These are phyloP conservation scores for Nitzschia sp. DNA, from an alignment of 108 stramenopile genomes.

Conservation along the genomic window DNA sequence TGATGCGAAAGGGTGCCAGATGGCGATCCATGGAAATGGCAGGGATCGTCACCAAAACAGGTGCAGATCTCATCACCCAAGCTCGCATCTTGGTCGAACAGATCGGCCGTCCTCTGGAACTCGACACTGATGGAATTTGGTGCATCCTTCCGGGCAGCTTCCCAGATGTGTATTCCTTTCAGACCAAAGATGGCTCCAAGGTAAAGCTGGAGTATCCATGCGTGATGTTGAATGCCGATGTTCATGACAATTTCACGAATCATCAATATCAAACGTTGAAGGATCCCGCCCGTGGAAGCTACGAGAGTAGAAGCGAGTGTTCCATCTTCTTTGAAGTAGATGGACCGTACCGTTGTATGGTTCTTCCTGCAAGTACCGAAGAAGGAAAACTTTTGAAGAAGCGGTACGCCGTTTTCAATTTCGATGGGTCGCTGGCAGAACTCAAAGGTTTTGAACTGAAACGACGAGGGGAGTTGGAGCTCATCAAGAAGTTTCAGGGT, in stretches of 20 bases:
- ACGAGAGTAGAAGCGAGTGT: slow-evolving; percentile 93
- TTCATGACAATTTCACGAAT: slow-evolving; percentile 98
- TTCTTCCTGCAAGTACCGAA: slow-evolving; percentile 97
- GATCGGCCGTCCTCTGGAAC: slow-evolving; percentile 97
- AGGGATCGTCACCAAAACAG: slow-evolving; percentile 98
- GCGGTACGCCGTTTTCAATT: slow-evolving; percentile 99
- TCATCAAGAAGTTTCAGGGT: slow-evolving; percentile 98
- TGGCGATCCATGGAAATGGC: slow-evolving; percentile 99
- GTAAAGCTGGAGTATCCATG: slow-evolving; percentile 95
- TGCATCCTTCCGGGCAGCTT: slow-evolving; percentile 98
- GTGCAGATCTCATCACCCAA: slow-evolving; percentile 97
- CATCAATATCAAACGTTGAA: slow-evolving; percentile 96
- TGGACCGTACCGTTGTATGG: slow-evolving; percentile 99
- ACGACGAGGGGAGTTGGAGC: slow-evolving; percentile 97
- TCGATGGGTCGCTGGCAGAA: slow-evolving; percentile 97
- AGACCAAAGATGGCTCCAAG: slow-evolving; percentile 70
- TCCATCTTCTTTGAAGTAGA: slow-evolving; percentile 99
- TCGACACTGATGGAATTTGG: slow-evolving; percentile 99
- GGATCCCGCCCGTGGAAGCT: slow-evolving; percentile 81
- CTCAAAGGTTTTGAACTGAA: slow-evolving; percentile 99
- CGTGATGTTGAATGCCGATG: slow-evolving; percentile 99
- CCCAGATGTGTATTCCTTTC: slow-evolving; percentile 91
- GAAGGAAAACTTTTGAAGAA: slow-evolving; percentile 99
- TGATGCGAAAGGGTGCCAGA: slow-evolving; percentile 99
- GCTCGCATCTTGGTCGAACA: slow-evolving; percentile 94